phyloP scores from a whole-genome alignment of 805 yeast species.

The Wickerhamomyces ciferrii region DNA sequence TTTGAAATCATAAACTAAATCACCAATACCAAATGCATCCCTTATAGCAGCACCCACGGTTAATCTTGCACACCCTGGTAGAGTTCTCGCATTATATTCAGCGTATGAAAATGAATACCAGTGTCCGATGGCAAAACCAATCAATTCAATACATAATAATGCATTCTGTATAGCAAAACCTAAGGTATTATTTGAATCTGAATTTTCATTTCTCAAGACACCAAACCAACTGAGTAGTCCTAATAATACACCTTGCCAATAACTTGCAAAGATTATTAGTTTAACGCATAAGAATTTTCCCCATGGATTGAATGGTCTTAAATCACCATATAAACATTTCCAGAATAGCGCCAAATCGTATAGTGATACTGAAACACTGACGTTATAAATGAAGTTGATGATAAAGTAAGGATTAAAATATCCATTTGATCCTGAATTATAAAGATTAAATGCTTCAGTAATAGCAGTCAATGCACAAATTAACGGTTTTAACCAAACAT shows the following conservation, averaged over 20 bases:
- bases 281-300: conserved; percentile 92
- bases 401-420: conserved; percentile 50
- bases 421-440: conserved; percentile 46
- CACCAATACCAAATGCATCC: conserved; percentile 76
- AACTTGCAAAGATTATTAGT: conserved; percentile 92
- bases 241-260: conserved; percentile 80
- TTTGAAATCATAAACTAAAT: conserved; percentile 72
- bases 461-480: conserved; percentile 53
- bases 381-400: conserved; percentile 67
- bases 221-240: conserved; percentile 47
- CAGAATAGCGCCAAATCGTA: conserved; percentile 88
- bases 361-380: conserved; percentile 75
- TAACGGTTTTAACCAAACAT: conserved; percentile 90
- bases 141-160: conserved; percentile 74
- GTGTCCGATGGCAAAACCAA: conserved; percentile 86
- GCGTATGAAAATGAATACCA: conserved; percentile 76
- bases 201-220: conserved; percentile 27
- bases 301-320: conserved; percentile 79
- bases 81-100: conserved; percentile 55
- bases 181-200: conserved; percentile 26
- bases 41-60: conserved; percentile 56
- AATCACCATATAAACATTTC: conserved; percentile 79
- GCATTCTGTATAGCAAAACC: conserved; percentile 73
- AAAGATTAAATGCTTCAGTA: conserved; percentile 41
- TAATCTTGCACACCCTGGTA: conserved; percentile 70